Evolutionary conservation across 164 flowering plant genomes (phyloP).

Genomic region (Piper betle): DNA sequence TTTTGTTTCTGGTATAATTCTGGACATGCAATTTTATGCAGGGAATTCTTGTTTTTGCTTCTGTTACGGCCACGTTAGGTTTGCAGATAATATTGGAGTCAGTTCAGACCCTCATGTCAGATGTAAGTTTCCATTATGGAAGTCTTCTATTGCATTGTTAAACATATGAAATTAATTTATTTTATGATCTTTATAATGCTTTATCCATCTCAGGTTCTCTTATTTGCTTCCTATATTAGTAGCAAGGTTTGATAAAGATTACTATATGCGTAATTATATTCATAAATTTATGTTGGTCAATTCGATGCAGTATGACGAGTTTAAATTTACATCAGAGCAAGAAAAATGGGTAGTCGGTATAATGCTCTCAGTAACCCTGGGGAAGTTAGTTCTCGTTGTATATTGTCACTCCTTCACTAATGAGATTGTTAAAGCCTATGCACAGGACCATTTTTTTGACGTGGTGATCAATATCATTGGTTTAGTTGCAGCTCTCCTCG

Average conservation of each 20-base stretch:
- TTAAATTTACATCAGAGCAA: conserved; percentile 7
- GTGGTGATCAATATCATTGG: conserved; percentile 61
- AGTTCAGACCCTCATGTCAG: conserved; percentile 10
- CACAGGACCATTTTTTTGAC: conserved; percentile 68
- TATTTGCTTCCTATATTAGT: background rate
- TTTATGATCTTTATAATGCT: background rate
- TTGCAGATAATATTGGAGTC: conserved; percentile 51
- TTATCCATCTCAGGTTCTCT: background rate
- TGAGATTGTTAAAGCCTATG: conserved; percentile 62
- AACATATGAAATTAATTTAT: conserved; percentile 13
- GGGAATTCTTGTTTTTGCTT: conserved; percentile 67
- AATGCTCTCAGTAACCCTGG: conserved; percentile 53
- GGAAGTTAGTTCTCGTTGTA: conserved; percentile 48
- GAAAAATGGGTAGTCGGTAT: conserved; percentile 69
- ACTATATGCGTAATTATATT: conserved; percentile 14
- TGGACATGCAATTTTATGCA: conserved; percentile 9
- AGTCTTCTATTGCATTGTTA: background rate
- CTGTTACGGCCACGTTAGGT: conserved; percentile 69
- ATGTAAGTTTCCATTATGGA: background rate
- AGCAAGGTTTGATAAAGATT: background rate
- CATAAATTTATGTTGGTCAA: background rate
- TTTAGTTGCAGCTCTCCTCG: conserved; percentile 45
- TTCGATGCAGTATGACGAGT: background rate
- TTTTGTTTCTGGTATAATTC: background rate
- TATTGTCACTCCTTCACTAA: conserved; percentile 56